phyloP scores from a whole-genome alignment of 2,329 filamentous ascomycete genomes.

The Sarocladium oryzae region DNA sequence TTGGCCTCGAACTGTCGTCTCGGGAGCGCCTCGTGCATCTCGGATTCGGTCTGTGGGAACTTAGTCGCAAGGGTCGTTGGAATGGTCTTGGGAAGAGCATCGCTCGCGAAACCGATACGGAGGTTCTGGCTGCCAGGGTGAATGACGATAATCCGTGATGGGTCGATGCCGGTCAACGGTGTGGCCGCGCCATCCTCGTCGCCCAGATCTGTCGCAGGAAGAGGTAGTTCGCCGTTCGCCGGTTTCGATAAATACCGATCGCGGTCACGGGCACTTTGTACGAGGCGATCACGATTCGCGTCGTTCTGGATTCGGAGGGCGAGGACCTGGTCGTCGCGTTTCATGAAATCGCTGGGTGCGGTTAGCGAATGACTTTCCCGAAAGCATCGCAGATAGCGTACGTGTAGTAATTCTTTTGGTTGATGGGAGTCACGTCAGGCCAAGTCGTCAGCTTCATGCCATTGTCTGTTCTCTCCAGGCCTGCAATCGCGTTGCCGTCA shows the following conservation, averaged over 20 bases:
- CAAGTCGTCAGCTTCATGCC: constrained; percentile 93
- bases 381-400: constrained; percentile 36
- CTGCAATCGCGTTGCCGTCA: constrained; percentile 37
- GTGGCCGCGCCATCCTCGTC: constrained; percentile 52
- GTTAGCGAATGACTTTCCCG: not conserved
- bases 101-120: constrained; percentile 89
- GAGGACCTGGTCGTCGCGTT: constrained; percentile 93
- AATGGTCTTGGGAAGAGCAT: constrained; percentile 87
- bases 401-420: constrained; percentile 99
- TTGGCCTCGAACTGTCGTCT: constrained; percentile 58
- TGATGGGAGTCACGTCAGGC: constrained; percentile 89
- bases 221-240: constrained; percentile 58
- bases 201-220: constrained; percentile 52
- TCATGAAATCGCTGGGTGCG: constrained; percentile 82
- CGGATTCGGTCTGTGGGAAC: constrained; percentile 71
- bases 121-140: constrained; percentile 95
- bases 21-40: constrained; percentile 74
- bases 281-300: constrained; percentile 74
- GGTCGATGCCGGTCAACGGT: constrained; percentile 56
- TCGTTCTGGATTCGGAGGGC: constrained; percentile 84
- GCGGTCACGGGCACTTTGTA: constrained; percentile 79
- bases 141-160: constrained; percentile 89
- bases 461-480: constrained; percentile 94
- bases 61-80: constrained; percentile 87
- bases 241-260: constrained; percentile 70